A percentile compares a stretch with the other conserved stretches of the same genome.
Conservation (phyloP, 257 asterid genomes). For the Plectranthus barbatus region DNA sequence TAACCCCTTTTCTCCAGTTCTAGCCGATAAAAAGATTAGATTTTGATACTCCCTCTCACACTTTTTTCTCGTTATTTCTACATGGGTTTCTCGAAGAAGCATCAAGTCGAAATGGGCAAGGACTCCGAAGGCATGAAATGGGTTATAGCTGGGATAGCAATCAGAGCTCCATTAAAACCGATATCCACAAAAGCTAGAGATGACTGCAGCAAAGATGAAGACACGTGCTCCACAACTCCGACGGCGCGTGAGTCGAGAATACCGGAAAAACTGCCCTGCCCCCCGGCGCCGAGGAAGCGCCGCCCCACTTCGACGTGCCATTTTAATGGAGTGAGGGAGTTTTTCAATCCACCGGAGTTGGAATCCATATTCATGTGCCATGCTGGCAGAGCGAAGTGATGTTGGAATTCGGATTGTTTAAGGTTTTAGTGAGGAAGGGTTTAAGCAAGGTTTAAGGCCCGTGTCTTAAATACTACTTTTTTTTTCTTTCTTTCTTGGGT, state of each 20-base stretch:
- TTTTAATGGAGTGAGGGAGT: slow-evolving; percentile 49
- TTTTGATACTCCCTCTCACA: not conserved
- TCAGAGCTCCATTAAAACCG: slow-evolving; percentile 52
- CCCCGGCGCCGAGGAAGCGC: slow-evolving; percentile 82
- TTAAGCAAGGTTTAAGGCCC: not conserved
- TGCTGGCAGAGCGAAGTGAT: slow-evolving; percentile 53
- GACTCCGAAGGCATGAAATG: slow-evolving; percentile 52
- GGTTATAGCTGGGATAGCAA: slow-evolving; percentile 56
- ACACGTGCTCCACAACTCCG: slow-evolving; percentile 55
- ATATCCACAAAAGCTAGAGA: slow-evolving; percentile 36
- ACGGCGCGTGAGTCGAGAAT: slow-evolving; percentile 60
- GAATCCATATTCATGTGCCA: slow-evolving; percentile 64
- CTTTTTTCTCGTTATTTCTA: not conserved
- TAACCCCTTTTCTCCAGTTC: not conserved
- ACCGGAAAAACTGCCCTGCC: slow-evolving; percentile 61
- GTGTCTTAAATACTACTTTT: not conserved
- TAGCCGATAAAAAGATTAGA: not conserved
- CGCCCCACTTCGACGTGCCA: slow-evolving; percentile 49
- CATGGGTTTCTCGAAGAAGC: slow-evolving; percentile 66
- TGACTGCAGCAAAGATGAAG: slow-evolving; percentile 18
- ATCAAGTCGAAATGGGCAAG: slow-evolving; percentile 34
- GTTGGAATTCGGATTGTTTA: not conserved
- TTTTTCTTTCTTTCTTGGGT: not conserved
- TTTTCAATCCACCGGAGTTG: slow-evolving; percentile 70
- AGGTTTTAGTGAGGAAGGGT: slow-evolving; percentile 6